Conservation (phyloP, 805 yeast genomes). For the Ogataea siamensis region DNA sequence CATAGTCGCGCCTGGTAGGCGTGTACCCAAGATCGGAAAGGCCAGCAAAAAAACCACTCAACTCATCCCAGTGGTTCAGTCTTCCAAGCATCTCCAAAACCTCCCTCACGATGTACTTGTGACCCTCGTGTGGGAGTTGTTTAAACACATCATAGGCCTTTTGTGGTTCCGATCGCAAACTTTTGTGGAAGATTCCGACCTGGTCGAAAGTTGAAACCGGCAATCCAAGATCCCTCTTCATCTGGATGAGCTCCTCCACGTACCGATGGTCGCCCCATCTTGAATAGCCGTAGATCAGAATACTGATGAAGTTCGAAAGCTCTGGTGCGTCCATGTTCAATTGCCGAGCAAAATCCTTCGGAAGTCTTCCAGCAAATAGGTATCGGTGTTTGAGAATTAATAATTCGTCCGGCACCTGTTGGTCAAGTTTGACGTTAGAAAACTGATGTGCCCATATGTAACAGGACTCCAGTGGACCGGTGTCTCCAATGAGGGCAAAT, state of each 20-base stretch:
- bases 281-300: slow-evolving; percentile 21
- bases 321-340: slow-evolving; percentile 8
- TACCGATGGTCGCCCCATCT: slow-evolving; percentile 24
- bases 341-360: slow-evolving; percentile 9
- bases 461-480: slow-evolving; percentile 7
- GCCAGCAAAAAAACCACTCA: slow-evolving; percentile 61
- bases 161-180: background rate
- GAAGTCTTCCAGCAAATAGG: slow-evolving; percentile 12
- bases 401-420: slow-evolving; percentile 14
- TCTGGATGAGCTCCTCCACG: slow-evolving; percentile 12
- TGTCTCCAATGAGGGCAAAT: slow-evolving; percentile 11
- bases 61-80: slow-evolving; percentile 42
- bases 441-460: slow-evolving; percentile 14
- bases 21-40: slow-evolving; percentile 53
- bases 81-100: slow-evolving; percentile 1
- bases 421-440: slow-evolving; percentile 6
- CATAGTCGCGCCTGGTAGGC: slow-evolving; percentile 44
- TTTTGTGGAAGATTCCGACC: slow-evolving; percentile 21
- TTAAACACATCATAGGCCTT: slow-evolving; percentile 9
- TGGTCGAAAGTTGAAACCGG: slow-evolving; percentile 18
- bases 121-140: background rate
- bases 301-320: slow-evolving; percentile 16
- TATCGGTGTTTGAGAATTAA: slow-evolving; percentile 16
- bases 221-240: slow-evolving; percentile 14
- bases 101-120: background rate